phyloP scores from a whole-genome alignment of 192 early-diverging fungal species.

The Backusella psychrophila region DNA sequence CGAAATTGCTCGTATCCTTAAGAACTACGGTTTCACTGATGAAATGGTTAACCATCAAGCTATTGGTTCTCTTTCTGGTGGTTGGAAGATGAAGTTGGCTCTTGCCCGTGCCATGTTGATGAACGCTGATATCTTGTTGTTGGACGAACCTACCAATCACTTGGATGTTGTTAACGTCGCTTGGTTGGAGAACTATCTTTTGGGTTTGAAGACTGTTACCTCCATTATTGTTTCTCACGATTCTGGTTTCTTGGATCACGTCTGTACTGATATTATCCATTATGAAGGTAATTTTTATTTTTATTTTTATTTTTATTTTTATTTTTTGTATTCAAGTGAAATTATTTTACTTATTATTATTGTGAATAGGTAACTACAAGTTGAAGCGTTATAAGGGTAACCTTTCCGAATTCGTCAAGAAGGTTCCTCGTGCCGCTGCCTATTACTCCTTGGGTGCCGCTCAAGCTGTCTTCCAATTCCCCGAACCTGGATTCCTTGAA shows the following conservation, averaged over 20 bases:
- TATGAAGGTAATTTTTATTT: conserved; percentile 52
- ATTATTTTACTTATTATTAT: no score
- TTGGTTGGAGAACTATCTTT: conserved; percentile 72
- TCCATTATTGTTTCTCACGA: conserved; percentile 88
- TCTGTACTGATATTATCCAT: conserved; percentile 84
- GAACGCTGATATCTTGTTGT: conserved; percentile 81
- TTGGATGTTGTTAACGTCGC: conserved; percentile 70
- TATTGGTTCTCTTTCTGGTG: conserved; percentile 79
- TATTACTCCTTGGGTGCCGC: conserved; percentile 76
- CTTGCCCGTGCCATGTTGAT: conserved; percentile 83
- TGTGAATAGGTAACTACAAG: conserved; percentile 44
- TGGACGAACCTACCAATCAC: conserved; percentile 88
- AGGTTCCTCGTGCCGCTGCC: conserved; percentile 68
- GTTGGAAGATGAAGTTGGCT: conserved; percentile 91
- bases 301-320: no score
- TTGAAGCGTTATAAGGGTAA: conserved; percentile 79
- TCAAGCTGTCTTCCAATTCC: conserved; percentile 66
- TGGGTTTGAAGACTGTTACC: conserved; percentile 67
- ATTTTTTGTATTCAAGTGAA: no score
- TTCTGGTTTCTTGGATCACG: conserved; percentile 78
- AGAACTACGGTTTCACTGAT: conserved; percentile 68
- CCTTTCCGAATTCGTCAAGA: conserved; percentile 77
- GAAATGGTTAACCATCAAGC: conserved; percentile 55
- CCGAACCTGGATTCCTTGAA: conserved; percentile 70
- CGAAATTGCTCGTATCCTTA: conserved; percentile 49